Conservation (phyloP, 345 rosid species). For the Gossypium anomalum region DNA sequence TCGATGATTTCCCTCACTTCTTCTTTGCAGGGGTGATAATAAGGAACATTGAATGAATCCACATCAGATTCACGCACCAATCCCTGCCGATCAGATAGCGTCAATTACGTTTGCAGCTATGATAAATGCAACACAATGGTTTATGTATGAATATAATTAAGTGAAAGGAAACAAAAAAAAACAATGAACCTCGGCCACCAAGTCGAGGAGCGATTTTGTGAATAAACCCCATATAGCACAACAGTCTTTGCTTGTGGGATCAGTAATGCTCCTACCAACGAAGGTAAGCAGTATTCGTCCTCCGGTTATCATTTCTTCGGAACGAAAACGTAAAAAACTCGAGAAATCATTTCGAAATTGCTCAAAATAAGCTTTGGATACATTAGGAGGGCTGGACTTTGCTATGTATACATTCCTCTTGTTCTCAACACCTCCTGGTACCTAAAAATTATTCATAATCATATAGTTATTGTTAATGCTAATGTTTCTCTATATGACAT, state of each 20-base stretch:
- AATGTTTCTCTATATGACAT: not conserved
- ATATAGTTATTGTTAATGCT: not conserved
- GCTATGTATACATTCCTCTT: not conserved
- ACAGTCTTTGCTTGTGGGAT: conserved; percentile 25
- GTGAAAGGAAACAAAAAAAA: not conserved
- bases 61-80: not conserved
- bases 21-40: not conserved
- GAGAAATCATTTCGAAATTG: conserved; percentile 34
- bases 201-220: conserved; percentile 27
- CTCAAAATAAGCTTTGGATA: not conserved
- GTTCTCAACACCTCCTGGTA: conserved; percentile 10
- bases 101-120: not conserved
- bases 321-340: conserved; percentile 22
- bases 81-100: not conserved
- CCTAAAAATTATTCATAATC: not conserved
- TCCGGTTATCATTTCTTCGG: conserved; percentile 33
- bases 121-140: too few relatives aligned
- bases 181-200: conserved; percentile 12
- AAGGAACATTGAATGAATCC: not conserved
- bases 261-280: conserved; percentile 33
- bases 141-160: not conserved
- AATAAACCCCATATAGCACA: conserved; percentile 24
- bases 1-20: not conserved
- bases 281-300: conserved; percentile 15
- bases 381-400: not conserved